A percentile compares a stretch with the other conserved stretches of the same genome.
Conservation (phyloP, 805 yeast species). For the Candida patagonica region DNA sequence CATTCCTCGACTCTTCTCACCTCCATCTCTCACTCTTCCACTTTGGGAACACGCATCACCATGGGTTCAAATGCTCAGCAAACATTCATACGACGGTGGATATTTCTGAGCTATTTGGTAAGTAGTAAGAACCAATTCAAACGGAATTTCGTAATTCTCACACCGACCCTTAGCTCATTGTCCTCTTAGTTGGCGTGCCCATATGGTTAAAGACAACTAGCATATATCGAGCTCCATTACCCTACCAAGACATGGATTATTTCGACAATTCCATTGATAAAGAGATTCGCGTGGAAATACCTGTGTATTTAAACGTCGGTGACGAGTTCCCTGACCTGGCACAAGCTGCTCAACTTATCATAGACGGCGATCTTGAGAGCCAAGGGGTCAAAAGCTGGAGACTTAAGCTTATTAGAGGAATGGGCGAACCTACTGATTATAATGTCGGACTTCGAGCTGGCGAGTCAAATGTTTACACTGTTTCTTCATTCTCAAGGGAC, state of each 20-base stretch:
- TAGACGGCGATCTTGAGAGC: conserved; percentile 32
- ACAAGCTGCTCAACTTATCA: conserved; percentile 42
- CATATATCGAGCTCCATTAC: conserved; percentile 54
- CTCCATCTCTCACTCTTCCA: too few species aligned
- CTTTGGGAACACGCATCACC: too few species aligned
- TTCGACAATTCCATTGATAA: conserved; percentile 24
- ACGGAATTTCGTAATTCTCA: not conserved
- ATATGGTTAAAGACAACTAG: conserved; percentile 52
- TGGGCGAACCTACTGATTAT: conserved; percentile 29
- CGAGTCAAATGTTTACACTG: conserved; percentile 36
- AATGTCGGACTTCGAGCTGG: conserved; percentile 30
- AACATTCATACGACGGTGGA: conserved; percentile 7
- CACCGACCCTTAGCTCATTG: conserved; percentile 12
- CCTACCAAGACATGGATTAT: conserved; percentile 34
- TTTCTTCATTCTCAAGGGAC: conserved; percentile 34
- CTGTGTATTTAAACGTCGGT: conserved; percentile 30
- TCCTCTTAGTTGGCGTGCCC: conserved; percentile 43
- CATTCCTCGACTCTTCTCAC: too few species aligned
- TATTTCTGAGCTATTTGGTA: conserved; percentile 7
- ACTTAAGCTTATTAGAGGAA: conserved; percentile 22
- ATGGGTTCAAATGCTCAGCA: too few species aligned
- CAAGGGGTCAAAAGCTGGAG: conserved; percentile 18
- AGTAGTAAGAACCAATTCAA: not conserved
- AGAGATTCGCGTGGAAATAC: conserved; percentile 20
- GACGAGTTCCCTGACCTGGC: conserved; percentile 60